Evolutionary conservation across 345 rosid species (phyloP).

Genomic region (Cardamine occulta): DNA sequence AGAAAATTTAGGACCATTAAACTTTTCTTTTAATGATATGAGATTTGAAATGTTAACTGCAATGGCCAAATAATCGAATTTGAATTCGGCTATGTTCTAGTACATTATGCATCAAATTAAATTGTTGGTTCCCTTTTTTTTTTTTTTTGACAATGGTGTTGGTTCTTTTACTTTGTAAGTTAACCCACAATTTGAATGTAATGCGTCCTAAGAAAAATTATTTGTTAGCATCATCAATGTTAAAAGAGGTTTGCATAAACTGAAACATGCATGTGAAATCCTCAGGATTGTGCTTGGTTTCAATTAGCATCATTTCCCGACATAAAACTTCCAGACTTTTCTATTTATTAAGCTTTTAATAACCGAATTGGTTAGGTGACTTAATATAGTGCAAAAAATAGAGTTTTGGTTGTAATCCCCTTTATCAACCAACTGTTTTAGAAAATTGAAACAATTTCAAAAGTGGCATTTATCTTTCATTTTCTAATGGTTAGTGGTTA

Average conservation of each 20-base stretch:
- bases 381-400: constrained; percentile 24
- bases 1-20: neutral
- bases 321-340: constrained; percentile 6
- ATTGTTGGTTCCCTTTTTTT: neutral
- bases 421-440: constrained; percentile 27
- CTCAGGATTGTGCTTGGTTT: constrained; percentile 17
- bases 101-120: neutral
- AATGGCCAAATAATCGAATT: neutral
- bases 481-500: constrained; percentile 33
- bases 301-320: constrained; percentile 18
- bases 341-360: constrained; percentile 34
- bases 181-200: constrained; percentile 3
- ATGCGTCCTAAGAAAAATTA: neutral
- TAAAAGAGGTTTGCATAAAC: constrained; percentile 5
- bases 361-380: constrained; percentile 37
- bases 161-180: neutral
- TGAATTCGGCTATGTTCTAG: neutral
- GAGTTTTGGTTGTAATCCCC: constrained; percentile 19
- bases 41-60: neutral
- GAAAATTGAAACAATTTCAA: neutral
- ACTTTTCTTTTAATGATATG: neutral
- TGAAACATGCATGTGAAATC: constrained; percentile 20
- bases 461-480: constrained; percentile 25
- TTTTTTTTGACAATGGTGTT: neutral
- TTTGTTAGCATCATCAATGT: neutral